Evolutionary conservation across 179 eudicot species (phyloP).

Genomic region (Carnegiea gigantea): DNA sequence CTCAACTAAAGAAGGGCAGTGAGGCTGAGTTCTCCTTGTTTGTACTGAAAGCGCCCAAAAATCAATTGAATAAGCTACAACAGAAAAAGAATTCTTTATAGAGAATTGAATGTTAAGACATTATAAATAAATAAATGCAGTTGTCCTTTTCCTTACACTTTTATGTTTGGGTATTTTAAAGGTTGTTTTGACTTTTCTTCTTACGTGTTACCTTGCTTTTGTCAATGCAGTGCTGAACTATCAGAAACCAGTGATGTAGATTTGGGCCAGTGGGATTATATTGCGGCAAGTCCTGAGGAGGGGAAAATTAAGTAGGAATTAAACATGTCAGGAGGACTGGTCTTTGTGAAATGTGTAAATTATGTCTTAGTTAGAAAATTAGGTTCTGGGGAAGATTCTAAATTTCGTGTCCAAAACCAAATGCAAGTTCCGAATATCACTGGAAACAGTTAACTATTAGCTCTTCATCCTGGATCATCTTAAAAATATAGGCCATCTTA

Average conservation of each 20-base stretch:
- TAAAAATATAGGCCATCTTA: neutral
- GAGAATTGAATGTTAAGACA: too few species aligned
- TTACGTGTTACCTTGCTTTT: neutral
- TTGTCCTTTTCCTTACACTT: neutral
- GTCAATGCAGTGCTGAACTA: neutral
- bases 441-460: neutral
- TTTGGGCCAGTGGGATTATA: too few species aligned
- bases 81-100: neutral
- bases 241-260: neutral
- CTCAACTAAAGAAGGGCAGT: neutral
- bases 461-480: neutral
- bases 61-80: neutral
- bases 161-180: slow-evolving; percentile 1
- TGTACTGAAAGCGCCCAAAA: neutral
- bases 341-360: too few species aligned
- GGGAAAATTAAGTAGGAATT: too few species aligned
- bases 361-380: too few species aligned
- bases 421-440: neutral
- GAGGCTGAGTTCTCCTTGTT: neutral
- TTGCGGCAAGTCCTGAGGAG: too few species aligned
- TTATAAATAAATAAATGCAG: too few species aligned
- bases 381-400: neutral
- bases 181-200: neutral
- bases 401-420: neutral
- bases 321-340: too few species aligned